Conservation (phyloP, 805 yeast species). For the Zygosaccharomyces pseudorouxii region DNA sequence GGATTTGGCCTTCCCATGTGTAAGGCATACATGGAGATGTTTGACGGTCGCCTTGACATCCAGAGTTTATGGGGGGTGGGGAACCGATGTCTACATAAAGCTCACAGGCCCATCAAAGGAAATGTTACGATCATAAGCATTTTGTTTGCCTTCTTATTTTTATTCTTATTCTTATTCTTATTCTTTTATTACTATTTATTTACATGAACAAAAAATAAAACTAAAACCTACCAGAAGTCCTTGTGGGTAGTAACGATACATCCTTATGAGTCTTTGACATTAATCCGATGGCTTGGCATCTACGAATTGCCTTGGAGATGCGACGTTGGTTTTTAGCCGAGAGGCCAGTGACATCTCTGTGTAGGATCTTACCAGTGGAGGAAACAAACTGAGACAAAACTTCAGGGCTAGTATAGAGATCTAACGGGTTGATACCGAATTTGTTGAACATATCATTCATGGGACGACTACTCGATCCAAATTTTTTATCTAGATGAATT, state of each 20-base stretch:
- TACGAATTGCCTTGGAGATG: constrained; percentile 69
- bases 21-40: constrained; percentile 65
- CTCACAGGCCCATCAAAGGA: constrained; percentile 34
- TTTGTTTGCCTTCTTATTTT: too few relatives aligned
- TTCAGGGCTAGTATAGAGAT: constrained; percentile 68
- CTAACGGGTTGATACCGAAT: constrained; percentile 59
- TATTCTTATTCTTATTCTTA: constrained; percentile 10
- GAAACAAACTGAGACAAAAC: constrained; percentile 61
- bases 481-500: constrained; percentile 45
- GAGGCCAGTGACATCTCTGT: constrained; percentile 68
- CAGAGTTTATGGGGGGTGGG: constrained; percentile 71
- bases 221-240: constrained; percentile 17
- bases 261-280: constrained; percentile 71
- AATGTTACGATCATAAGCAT: constrained; percentile 8
- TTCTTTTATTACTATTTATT: constrained; percentile 5
- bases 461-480: constrained; percentile 22
- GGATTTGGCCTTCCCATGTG: constrained; percentile 93
- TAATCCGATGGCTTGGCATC: constrained; percentile 77
- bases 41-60: constrained; percentile 63
- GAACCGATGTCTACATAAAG: constrained; percentile 69
- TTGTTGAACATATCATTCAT: constrained; percentile 40
- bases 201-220: constrained; percentile 7
- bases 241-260: constrained; percentile 41
- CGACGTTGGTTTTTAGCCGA: constrained; percentile 61
- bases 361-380: constrained; percentile 70